A percentile compares a stretch with the other conserved stretches of the same genome.
Evolutionary conservation across 2,329 filamentous ascomycete genomes (phyloP).

Genomic region (Aureobasidium leucospermi): DNA sequence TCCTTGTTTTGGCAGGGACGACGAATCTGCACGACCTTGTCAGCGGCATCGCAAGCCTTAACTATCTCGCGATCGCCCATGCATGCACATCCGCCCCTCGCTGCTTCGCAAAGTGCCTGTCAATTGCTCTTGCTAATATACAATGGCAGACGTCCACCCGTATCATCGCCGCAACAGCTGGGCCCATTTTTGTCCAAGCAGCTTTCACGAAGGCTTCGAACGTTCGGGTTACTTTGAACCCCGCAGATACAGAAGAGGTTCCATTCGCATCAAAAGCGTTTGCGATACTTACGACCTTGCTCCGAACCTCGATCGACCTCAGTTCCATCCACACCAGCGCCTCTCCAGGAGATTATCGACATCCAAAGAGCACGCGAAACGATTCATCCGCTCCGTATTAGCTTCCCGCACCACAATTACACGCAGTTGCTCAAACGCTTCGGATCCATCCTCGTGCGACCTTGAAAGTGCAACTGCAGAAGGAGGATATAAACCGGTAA

Average conservation of each 20-base stretch:
- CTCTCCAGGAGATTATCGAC: conserved; percentile 40
- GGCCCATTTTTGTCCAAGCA: neutral
- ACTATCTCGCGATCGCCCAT: neutral
- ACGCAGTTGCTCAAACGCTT: conserved; percentile 19
- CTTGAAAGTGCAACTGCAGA: neutral
- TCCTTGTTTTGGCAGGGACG: conserved; percentile 6
- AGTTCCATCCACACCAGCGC: neutral
- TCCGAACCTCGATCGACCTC: neutral
- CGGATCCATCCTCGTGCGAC: conserved; percentile 18
- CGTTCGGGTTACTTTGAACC: conserved; percentile 7
- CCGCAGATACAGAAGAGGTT: conserved; percentile 8
- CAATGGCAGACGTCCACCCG: neutral
- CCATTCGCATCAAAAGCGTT: conserved; percentile 12
- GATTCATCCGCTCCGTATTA: conserved; percentile 39
- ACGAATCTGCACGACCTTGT: conserved; percentile 1
- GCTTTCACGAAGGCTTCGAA: neutral
- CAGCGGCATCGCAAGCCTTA: neutral
- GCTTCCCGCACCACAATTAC: conserved; percentile 5
- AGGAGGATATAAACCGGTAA: neutral
- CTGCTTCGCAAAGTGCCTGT: neutral
- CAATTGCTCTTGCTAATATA: neutral
- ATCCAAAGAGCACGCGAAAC: conserved; percentile 42
- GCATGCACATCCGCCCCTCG: neutral
- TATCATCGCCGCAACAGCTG: conserved; percentile 2
- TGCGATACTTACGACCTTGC: neutral